A percentile compares a stretch with the other conserved stretches of the same genome.
phyloP scores from a whole-genome alignment of 345 rosid species.

The Bruguiera parviflora region DNA sequence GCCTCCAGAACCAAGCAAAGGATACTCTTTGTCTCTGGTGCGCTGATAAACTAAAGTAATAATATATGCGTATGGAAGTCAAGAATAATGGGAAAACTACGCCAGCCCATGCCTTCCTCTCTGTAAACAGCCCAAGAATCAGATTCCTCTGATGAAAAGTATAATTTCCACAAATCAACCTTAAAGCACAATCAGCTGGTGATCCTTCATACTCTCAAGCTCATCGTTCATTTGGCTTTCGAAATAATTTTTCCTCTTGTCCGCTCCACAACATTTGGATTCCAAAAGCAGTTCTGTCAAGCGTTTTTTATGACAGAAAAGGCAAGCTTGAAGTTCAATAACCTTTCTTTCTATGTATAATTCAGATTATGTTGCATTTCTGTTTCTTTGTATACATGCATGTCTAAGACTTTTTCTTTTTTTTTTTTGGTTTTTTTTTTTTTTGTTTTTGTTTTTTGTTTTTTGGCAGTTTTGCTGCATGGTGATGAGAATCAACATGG shows the following conservation, averaged over 20 bases:
- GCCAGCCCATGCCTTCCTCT: slow-evolving; percentile 8
- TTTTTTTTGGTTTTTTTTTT: no score
- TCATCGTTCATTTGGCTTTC: slow-evolving; percentile 12
- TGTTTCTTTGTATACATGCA: background rate
- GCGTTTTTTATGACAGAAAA: slow-evolving; percentile 24
- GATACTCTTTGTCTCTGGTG: slow-evolving; percentile 13
- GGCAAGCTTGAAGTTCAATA: slow-evolving; percentile 16
- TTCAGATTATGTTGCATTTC: no score
- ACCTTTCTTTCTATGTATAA: background rate
- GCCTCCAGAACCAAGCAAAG: slow-evolving; percentile 14
- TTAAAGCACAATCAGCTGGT: background rate
- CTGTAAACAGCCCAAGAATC: slow-evolving; percentile 26
- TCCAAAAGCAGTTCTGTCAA: slow-evolving; percentile 7
- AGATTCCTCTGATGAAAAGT: slow-evolving; percentile 28
- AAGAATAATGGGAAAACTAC: slow-evolving; percentile 24
- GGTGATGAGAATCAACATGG: slow-evolving; percentile 52
- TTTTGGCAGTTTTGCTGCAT: slow-evolving; percentile 36
- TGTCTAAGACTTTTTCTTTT: background rate
- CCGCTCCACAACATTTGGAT: background rate
- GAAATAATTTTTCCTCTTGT: slow-evolving; percentile 1
- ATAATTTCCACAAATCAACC: slow-evolving; percentile 3
- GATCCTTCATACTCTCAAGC: background rate
- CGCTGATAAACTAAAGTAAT: background rate
- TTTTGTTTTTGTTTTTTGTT: no score
- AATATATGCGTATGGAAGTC: slow-evolving; percentile 15